Base-by-base conservation (phyloP, 148 eudicot species). In the Vaccinium darrowii region DNA sequence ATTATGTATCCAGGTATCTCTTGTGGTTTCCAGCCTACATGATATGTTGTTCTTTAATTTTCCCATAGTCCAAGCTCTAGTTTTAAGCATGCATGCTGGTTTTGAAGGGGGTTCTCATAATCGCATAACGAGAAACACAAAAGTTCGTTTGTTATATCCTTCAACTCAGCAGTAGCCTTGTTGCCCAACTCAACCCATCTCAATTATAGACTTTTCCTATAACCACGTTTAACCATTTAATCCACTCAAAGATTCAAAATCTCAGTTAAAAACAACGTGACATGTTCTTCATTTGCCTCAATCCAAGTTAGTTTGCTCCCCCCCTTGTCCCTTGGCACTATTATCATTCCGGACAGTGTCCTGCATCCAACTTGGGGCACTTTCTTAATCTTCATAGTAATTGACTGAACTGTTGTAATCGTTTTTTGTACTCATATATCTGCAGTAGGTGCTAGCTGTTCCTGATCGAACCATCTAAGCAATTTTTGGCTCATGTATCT, bases 1-100 rank as follows among this genome's bases (percentile, higher is more conserved):
- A 77, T 89, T 90, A 85, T 97, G 98, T 73, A 97, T 97, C 74
- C 99, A 97, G 98, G 99, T 96, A 88, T 71, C 30, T 82, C 30
- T 72, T 43, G 11, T 15, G 12, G 50, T n/a, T 51, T 27, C 27
- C 8, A 30, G 12, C n/a, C 2, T 30, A 57, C 27, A 72, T 75
- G 39, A 19, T 58, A 4, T 16, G 47, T 1, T 58, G 5, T 23
- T 57, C 49, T 54, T 71, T 36, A n/a, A 74, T 21, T 54, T 39
- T 16, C 19, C 57, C 16, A n/a, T 0, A 50, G 71, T 65, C 27
- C 30, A 65, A 23, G 30, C 71, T 60, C 71, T 60, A 60, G 65
- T 60, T 19, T 60, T 43, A 43, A 19, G 65, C 33, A 65, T 65
- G 30, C 15, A 52, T 27, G n/a, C 5, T 8, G 25, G 71, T 80